Evolutionary conservation across 805 yeast genomes (phyloP), one percentile per base, ranked within the genome.

Genomic region (Cyberlindnera bimundalis): DNA sequence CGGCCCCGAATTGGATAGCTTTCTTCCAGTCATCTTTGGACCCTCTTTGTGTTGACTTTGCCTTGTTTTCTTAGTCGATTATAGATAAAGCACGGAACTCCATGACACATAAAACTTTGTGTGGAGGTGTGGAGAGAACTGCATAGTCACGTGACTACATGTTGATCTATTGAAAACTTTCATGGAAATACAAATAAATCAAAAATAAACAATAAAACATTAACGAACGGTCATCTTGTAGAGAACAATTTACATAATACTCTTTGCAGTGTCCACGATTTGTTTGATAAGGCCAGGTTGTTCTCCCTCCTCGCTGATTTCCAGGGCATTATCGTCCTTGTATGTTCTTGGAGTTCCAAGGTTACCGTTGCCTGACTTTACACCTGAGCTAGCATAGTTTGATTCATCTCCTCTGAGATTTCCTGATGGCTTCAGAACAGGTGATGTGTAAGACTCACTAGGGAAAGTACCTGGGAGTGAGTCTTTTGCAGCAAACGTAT

Each of bases 221-320:
- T 37, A 29, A 25, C n/a, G n/a, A n/a, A n/a, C n/a, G n/a, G n/a
- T n/a, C n/a, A n/a, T n/a, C n/a, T n/a, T n/a, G n/a, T n/a, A n/a
- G n/a, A n/a, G n/a, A n/a, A n/a, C 4, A 16, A 14, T 6, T 44
- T 39, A 46, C n/a, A 48, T 42, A 14, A 48, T 47, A 27, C 45
- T 44, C 43, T 40, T 49, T 5, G 53, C 51, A 21, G 44, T 46
- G 18, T 46, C 48, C 15, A 46, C 47, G 31, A 41, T 41, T 40
- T 46, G 46, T 28, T 46, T 35, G 26, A 46, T 35, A n/a, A 46
- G 3, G 3, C 46, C 39, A 3, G 45, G 43, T 21, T 29, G 37
- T 18, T 37, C 40, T 11, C 18, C 33, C 10, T 12, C 37, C 29
- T 18, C 38, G 4, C 27, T 10, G 13, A 26, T 18, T 16, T 19